A percentile compares a stretch with the other conserved stretches of the same genome.
Evolutionary conservation across 164 flowering plant species (phyloP).

Genomic region (Vitis riparia): DNA sequence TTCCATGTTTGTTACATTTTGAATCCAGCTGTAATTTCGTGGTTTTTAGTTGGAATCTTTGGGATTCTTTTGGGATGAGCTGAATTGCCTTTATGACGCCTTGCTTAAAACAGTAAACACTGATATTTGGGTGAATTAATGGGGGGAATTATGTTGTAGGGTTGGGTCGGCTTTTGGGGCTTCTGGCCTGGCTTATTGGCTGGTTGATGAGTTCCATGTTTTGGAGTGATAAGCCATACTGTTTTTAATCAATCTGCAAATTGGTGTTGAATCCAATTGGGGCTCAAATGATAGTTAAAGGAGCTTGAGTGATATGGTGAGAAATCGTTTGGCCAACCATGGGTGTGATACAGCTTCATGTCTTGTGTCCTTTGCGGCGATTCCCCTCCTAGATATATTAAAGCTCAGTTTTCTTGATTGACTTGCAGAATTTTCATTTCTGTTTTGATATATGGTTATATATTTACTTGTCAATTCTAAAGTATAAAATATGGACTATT

Average conservation of each 20-base stretch:
- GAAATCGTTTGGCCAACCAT: background rate
- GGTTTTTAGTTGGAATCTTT: background rate
- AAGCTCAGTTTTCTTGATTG: background rate
- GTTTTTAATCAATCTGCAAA: too few species aligned
- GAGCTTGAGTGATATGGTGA: background rate
- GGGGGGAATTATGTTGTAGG: background rate
- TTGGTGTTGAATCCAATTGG: background rate
- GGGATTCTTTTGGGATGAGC: background rate
- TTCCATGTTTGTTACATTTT: background rate
- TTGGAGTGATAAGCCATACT: too few species aligned
- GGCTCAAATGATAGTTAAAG: background rate
- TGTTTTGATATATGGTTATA: background rate
- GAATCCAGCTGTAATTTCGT: background rate
- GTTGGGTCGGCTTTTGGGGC: background rate
- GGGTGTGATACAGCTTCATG: background rate
- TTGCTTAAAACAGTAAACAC: too few species aligned
- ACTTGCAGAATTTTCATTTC: background rate
- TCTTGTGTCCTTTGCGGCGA: background rate
- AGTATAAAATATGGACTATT: too few species aligned
- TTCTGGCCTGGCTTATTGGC: background rate
- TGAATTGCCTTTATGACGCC: too few species aligned
- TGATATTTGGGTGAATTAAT: background rate
- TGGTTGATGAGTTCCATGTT: background rate
- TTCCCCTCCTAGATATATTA: background rate
- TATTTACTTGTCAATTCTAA: too few species aligned